phyloP scores from a whole-genome alignment of 148 eudicot species.

The Silene latifolia region DNA sequence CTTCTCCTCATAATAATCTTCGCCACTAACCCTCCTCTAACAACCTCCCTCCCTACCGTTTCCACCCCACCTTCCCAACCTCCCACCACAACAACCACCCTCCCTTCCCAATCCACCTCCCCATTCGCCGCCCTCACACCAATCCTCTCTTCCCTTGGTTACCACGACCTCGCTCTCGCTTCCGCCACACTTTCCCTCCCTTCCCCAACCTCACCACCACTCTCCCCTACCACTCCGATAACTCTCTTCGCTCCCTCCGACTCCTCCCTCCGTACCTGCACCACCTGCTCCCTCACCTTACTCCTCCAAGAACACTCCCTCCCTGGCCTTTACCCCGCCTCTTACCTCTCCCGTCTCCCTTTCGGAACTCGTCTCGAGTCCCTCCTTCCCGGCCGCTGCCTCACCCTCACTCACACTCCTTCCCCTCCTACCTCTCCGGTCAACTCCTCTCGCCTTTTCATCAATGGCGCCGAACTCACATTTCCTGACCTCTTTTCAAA shows the following conservation, averaged over 20 bases:
- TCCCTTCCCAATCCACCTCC: neutral
- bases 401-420: slow-evolving; percentile 43
- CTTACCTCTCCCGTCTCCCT: slow-evolving; percentile 43
- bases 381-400: slow-evolving; percentile 54
- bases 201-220: slow-evolving; percentile 29
- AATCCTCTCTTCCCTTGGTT: slow-evolving; percentile 59
- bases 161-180: slow-evolving; percentile 41
- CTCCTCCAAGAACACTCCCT: slow-evolving; percentile 73
- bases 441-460: slow-evolving; percentile 33
- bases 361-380: slow-evolving; percentile 72
- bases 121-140: slow-evolving; percentile 32
- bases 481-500: slow-evolving; percentile 43
- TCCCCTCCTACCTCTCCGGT: too few species aligned
- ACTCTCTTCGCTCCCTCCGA: slow-evolving; percentile 71
- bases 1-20: neutral
- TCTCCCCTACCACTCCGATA: slow-evolving; percentile 42
- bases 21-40: neutral
- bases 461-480: slow-evolving; percentile 58
- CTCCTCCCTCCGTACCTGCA: slow-evolving; percentile 56
- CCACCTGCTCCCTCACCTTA: slow-evolving; percentile 54
- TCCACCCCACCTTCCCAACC: neutral
- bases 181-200: slow-evolving; percentile 37
- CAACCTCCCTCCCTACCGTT: neutral
- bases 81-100: slow-evolving; percentile 2
- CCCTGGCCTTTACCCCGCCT: slow-evolving; percentile 57